Evolutionary conservation across 257 asterid genomes (phyloP), one percentile per base, ranked within the genome.

Genomic region (Echium plantagineum): DNA sequence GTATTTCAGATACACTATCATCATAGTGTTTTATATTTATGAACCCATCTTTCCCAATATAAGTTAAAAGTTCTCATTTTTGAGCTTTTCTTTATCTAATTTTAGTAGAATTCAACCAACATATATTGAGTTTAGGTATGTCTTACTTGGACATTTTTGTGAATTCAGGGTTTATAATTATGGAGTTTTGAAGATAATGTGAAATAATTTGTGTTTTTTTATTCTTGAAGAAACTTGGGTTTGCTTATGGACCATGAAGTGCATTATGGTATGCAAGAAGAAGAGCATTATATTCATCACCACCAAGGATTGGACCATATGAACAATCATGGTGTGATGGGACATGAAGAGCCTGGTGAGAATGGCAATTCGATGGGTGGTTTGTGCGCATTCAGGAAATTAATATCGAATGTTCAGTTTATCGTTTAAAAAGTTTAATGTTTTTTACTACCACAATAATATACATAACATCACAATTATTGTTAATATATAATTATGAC

Each of bases 221-320:
- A 10, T 0, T 42, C 49, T 59, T 51, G 67, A 59, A 55, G 56
- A 52, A 58, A 64, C 31, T 54, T 54, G 57, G 69, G 72, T 30
- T 35, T 65, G 64, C 26, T 55, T 58, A 82, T 81, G 87, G 87
- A 83, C 21, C 60, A 59, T 58, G 66, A 60, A 30, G 61, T 51
- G 42, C 83, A 77, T 67, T 82, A 77, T 71, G 24, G 26, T n/a
- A 68, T 81, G 75, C 79, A 78, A 48, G 94, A 81, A 67, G 80
- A 84, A 28, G 64, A 67, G 24, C 57, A 68, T 56, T 61, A 56
- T 66, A 71, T 57, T 32, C 68, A 56, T 22, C 82, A 74, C 65
- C 83, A 73, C 47, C 81, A 71, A 60, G 84, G 80, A 16, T 59
- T 80, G 68, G 79, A 71, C 59, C 81, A 75, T 66, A 24, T 80